These are phyloP conservation scores for Schrenkiella parvula DNA, from an alignment of 345 rosid species.

Conservation along the genomic window DNA sequence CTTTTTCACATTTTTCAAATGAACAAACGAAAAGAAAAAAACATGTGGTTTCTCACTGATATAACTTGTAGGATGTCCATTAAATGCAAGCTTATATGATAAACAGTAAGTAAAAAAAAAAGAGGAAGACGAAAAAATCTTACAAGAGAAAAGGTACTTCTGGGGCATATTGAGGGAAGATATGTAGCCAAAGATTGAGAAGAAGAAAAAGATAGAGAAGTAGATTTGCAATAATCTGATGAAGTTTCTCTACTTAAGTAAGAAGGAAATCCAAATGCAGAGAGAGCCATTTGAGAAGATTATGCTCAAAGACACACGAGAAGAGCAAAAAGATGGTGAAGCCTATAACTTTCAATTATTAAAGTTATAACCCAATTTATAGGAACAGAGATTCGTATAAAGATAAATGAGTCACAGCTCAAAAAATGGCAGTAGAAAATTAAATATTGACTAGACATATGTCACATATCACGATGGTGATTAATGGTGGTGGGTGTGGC, in stretches of 20 bases:
- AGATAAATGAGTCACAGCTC: neutral
- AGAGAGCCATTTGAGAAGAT: conserved; percentile 56
- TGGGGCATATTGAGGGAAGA: conserved; percentile 39
- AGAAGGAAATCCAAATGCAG: conserved; percentile 60
- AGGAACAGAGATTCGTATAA: neutral
- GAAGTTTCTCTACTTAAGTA: conserved; percentile 23
- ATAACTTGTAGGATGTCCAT: neutral
- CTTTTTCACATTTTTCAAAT: neutral
- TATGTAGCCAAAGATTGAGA: conserved; percentile 42
- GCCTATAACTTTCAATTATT: neutral
- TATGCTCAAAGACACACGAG: neutral
- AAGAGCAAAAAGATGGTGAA: neutral
- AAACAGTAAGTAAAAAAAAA: neutral
- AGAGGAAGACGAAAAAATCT: neutral
- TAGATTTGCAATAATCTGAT: conserved; percentile 38
- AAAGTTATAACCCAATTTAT: conserved; percentile 1
- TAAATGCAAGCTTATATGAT: neutral
- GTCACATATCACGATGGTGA: neutral
- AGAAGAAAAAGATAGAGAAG: conserved; percentile 42
- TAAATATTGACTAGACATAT: neutral
- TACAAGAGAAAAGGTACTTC: neutral
- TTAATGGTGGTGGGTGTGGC: neutral
- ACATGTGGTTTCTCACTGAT: neutral
- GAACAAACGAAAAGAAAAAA: neutral
- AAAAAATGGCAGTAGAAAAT: neutral